Base-by-base conservation (phyloP, 345 rosid genomes). In the Salix dunnii region DNA sequence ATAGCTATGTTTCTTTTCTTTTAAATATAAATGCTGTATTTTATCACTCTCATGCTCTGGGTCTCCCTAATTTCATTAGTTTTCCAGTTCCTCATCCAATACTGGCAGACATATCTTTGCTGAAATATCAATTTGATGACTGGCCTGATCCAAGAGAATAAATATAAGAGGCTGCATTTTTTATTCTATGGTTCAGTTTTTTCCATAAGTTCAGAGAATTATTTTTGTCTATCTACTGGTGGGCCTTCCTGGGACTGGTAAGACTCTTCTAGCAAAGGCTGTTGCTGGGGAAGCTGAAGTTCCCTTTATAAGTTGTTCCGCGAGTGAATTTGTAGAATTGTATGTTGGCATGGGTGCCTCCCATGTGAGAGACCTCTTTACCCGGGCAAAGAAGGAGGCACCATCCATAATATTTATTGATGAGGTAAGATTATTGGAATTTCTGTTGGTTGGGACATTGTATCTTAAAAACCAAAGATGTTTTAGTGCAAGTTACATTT, bases 341-440 rank as follows among this genome's bases (percentile, higher is more conserved):
- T 93, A 93, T 80, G 96, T 95, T 76, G 99, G 98, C 70, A 94
- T 94, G 98, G 98, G 99, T n/a, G 99, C 98, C 35, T 96, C 98
- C 65, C 97, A 97, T 60, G 99, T 94, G 73, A 88, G 99, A 83
- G 99, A 92, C 81, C 94, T 96, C 42, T 96, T 96, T 85, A 91
- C 97, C 61, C 84, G 92, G 80, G 99, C 98, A 69, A 96, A 94
- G 88, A 96, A 96, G 86, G 99, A 89, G 72, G 97, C 99, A 82
- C 99, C 97, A 30, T 94, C 97, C 17, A 94, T 96, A 63, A 90
- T 92, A 70, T 96, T 96, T 74, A 96, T 96, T 62, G 99, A 96
- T 74, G 98, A 96, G 93, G 98, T 96, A 40, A 80, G 76, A 28
- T 68, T 55, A 12, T 35, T 33, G n/a, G 42, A 49, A 58, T 77